A percentile compares a stretch with the other conserved stretches of the same genome.
These are phyloP conservation scores for Rhododendron simsii DNA, from an alignment of 148 eudicot species.

Conservation along the genomic window DNA sequence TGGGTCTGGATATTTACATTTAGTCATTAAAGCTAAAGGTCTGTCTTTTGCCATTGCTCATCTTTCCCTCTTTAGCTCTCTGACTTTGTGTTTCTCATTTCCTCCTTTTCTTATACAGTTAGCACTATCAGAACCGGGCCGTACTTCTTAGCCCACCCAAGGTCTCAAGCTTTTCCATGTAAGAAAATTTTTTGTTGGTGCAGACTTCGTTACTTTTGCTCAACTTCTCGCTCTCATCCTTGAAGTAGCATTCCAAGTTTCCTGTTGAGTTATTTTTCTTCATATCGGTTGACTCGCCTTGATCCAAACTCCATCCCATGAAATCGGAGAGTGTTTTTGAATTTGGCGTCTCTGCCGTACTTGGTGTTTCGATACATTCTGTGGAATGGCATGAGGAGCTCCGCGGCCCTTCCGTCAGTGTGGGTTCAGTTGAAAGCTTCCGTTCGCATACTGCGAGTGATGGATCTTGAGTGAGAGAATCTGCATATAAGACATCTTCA, in stretches of 20 bases:
- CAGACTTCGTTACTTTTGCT: conserved; percentile 14
- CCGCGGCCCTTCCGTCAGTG: neutral
- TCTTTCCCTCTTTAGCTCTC: conserved; percentile 4
- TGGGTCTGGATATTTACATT: conserved; percentile 32
- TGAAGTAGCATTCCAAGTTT: conserved; percentile 17
- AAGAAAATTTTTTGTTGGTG: conserved; percentile 33
- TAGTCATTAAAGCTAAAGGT: conserved; percentile 8
- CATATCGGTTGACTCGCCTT: conserved; percentile 24
- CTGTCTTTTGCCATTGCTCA: neutral
- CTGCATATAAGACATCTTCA: conserved; percentile 52
- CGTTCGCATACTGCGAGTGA: conserved; percentile 11
- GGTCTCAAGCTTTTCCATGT: conserved; percentile 37
- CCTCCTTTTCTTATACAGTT: neutral
- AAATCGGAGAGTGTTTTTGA: conserved; percentile 41
- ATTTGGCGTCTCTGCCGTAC: conserved; percentile 18
- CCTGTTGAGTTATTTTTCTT: conserved; percentile 23
- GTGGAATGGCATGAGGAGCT: conserved; percentile 2
- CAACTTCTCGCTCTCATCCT: conserved; percentile 24
- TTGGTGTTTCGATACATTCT: conserved; percentile 19
- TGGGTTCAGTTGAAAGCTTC: conserved; percentile 10
- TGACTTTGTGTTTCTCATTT: conserved; percentile 5
- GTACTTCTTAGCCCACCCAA: conserved; percentile 65
- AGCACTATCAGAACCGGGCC: conserved; percentile 43
- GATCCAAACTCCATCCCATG: conserved; percentile 50
- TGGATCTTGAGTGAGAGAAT: conserved; percentile 28